phyloP scores from a whole-genome alignment of 164 flowering plant genomes.

The Litsea cubeba region DNA sequence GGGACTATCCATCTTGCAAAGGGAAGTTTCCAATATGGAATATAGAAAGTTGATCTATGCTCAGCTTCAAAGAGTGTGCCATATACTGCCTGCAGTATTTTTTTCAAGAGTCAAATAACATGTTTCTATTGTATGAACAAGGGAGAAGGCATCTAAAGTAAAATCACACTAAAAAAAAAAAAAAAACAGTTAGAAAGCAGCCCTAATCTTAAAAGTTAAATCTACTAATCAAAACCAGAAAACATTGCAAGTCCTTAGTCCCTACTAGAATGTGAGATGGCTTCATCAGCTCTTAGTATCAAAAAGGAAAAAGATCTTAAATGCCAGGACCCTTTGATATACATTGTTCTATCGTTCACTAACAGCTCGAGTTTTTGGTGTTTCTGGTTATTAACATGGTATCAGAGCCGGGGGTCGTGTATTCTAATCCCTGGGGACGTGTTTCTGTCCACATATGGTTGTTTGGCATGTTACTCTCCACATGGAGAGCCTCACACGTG shows the following conservation, averaged over 20 bases:
- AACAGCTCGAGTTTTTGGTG: too few relatives aligned
- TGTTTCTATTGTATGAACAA: not conserved
- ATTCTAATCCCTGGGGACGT: too few relatives aligned
- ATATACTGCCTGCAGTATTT: conserved; percentile 73
- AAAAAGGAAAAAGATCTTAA: too few relatives aligned
- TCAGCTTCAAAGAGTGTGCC: conserved; percentile 99
- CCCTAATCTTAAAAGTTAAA: not conserved
- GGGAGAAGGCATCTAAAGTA: not conserved
- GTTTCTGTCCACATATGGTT: too few relatives aligned
- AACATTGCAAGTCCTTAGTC: not conserved
- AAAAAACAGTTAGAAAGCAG: not conserved
- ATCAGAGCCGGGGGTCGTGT: too few relatives aligned
- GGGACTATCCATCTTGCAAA: conserved; percentile 85
- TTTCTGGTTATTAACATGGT: too few relatives aligned
- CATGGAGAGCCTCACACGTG: too few relatives aligned
- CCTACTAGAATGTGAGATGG: not conserved
- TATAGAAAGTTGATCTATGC: conserved; percentile 93
- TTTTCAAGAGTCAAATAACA: conserved; percentile 12
- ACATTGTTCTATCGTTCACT: too few relatives aligned
- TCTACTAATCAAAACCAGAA: not conserved
- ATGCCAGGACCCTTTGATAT: too few relatives aligned
- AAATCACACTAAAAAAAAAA: not conserved
- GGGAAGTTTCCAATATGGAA: conserved; percentile 95
- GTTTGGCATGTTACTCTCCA: too few relatives aligned
- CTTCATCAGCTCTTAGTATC: too few relatives aligned